phyloP scores from a whole-genome alignment of 2,329 filamentous ascomycete species.

The Podosphaera xanthii region DNA sequence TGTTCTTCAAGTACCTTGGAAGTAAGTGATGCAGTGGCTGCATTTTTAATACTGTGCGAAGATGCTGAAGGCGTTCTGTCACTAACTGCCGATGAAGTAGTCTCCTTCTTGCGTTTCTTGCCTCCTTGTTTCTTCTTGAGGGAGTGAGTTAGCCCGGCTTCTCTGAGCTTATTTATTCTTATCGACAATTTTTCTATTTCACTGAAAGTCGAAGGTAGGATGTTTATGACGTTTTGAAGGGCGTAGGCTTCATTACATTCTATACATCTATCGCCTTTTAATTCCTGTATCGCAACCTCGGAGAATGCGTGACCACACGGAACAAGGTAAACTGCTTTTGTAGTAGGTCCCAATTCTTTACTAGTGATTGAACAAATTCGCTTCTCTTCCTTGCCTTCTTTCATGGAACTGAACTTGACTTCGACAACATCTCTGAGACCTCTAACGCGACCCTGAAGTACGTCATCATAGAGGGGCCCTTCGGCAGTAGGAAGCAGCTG shows the following conservation, averaged over 20 bases:
- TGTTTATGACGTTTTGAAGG: conserved; percentile 55
- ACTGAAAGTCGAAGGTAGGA: conserved; percentile 46
- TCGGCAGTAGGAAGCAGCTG: conserved; percentile 34
- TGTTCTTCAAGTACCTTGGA: conserved; percentile 75
- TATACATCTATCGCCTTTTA: conserved; percentile 38
- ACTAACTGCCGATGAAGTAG: conserved; percentile 18
- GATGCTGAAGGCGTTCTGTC: conserved; percentile 14
- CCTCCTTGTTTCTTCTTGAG: conserved; percentile 55
- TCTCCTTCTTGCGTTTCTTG: conserved; percentile 50
- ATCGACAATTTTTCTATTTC: conserved; percentile 47
- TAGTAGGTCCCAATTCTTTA: conserved; percentile 58
- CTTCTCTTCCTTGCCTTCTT: conserved; percentile 25
- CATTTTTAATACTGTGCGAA: conserved; percentile 53
- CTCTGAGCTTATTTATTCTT: conserved; percentile 44
- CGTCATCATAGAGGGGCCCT: conserved; percentile 32
- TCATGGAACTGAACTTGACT: conserved; percentile 42
- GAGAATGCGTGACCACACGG: conserved; percentile 92
- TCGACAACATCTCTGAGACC: conserved; percentile 71
- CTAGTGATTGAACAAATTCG: conserved; percentile 75
- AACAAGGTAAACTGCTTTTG: conserved; percentile 70
- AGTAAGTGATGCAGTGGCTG: conserved; percentile 64
- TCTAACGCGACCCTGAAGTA: conserved; percentile 41
- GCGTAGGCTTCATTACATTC: conserved; percentile 59
- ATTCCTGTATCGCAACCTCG: conserved; percentile 62
- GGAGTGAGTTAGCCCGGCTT: conserved; percentile 58